Base-by-base conservation (phyloP, 352 stramenopile species). In the Phytophthora pinifolia region DNA sequence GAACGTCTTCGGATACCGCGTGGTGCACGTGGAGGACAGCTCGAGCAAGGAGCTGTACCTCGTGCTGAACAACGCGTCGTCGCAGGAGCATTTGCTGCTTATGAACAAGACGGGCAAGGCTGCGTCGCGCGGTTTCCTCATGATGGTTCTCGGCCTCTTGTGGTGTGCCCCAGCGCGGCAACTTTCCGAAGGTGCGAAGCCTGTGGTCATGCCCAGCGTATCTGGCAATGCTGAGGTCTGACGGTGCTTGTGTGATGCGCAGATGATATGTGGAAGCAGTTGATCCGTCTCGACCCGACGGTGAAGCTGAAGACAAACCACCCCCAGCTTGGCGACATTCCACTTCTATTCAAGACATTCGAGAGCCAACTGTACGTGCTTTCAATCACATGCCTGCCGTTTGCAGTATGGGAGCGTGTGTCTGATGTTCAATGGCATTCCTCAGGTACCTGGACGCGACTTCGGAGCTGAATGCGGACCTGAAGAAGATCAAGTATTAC, bases 261-360 rank as follows among this genome's bases (percentile, higher is more conserved):
- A 93, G 84, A 88, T 9, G 76, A 90, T 18, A 56, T 94, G 20
- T 94, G 79, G 84, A 91, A 88, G 62, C 79, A 92, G 41, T 49
- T 94, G 27, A 72, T 66, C 32, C 71, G 74, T 13, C 37, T 92
- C 9, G 84, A 94, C 47, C 65, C 66, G 12, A 71, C 65, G 8
- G 80, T 94, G 44, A 79, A 81, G 13, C 51, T 67, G 10, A 84
- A 72, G 46, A 67, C 73, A 22, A 74, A 89, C 39, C 82, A 94
- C 43, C 66, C 76, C 25, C 62, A 85, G 54, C 71, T 94, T 9
- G 84, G 82, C 6, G 84, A 94, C 43, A 70, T 94, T 17, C 49
- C 66, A n/a, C 56, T 71, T 44, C 56, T 86, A 4, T 65, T 94
- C 57, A 94, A 91, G 60, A 83, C 70, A 10, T 92, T 92, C 46